phyloP scores from a whole-genome alignment of 176 grass and related monocot species.

The Carex pumila region DNA sequence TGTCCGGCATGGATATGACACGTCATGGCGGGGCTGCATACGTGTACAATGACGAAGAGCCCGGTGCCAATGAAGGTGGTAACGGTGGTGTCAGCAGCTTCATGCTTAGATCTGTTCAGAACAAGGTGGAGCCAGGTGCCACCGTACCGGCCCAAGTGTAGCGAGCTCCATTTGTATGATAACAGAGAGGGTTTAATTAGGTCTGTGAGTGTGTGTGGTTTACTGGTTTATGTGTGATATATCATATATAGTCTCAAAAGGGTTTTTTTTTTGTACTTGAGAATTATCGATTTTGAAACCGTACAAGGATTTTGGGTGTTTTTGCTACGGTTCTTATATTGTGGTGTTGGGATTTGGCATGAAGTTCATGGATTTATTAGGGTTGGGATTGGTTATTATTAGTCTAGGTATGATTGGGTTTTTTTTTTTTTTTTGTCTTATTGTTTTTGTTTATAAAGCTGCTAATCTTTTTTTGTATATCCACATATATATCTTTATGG shows the following conservation, averaged over 20 bases:
- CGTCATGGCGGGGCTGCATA: slow-evolving; percentile 67
- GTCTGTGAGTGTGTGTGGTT: no score
- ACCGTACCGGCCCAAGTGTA: background rate
- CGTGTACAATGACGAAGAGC: slow-evolving; percentile 71
- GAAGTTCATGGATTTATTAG: background rate
- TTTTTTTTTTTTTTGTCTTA: background rate
- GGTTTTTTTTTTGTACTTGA: background rate
- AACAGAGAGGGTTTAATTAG: background rate
- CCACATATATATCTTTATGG: background rate
- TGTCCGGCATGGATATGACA: slow-evolving; percentile 78
- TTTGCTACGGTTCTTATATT: background rate
- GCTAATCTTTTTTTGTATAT: slow-evolving; percentile 3
- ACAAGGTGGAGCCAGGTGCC: slow-evolving; percentile 23
- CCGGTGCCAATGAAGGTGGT: background rate
- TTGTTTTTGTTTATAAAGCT: slow-evolving; percentile 3
- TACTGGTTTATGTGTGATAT: background rate
- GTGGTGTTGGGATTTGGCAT: background rate
- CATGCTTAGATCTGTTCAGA: background rate
- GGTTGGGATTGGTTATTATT: background rate
- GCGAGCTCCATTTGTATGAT: background rate
- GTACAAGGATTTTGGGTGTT: background rate
- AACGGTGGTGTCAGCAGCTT: background rate
- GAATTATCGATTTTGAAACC: background rate
- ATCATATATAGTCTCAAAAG: background rate
- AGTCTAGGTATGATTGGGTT: background rate